phyloP scores from a whole-genome alignment of 495 filamentous ascomycete species.

The Astrothelium subdiscretum region DNA sequence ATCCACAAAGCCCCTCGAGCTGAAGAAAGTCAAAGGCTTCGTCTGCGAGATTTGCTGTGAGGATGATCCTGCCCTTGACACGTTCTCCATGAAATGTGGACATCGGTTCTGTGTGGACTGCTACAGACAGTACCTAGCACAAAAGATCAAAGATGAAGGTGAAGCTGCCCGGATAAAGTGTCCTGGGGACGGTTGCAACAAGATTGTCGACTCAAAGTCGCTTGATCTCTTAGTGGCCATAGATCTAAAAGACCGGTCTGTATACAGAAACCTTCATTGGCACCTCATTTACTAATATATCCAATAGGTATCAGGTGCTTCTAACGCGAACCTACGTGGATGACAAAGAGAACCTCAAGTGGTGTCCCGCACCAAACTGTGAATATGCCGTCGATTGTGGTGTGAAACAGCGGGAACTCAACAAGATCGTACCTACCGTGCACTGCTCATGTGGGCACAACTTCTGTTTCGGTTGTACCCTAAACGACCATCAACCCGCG shows the following conservation, averaged over 20 bases:
- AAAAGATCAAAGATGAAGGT: slow-evolving; percentile 90
- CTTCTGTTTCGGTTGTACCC: slow-evolving; percentile 95
- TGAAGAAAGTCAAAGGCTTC: slow-evolving; percentile 64
- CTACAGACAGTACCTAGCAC: slow-evolving; percentile 77
- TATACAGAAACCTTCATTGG: neutral
- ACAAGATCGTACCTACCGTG: slow-evolving; percentile 79
- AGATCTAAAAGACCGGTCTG: slow-evolving; percentile 57
- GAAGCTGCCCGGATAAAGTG: slow-evolving; percentile 93
- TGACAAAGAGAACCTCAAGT: slow-evolving; percentile 86
- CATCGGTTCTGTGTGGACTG: slow-evolving; percentile 94
- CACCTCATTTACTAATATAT: slow-evolving; percentile 4
- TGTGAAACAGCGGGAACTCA: slow-evolving; percentile 74
- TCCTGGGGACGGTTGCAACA: slow-evolving; percentile 73
- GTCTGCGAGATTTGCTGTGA: slow-evolving; percentile 94
- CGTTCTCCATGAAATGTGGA: slow-evolving; percentile 89
- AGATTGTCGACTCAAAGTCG: slow-evolving; percentile 84
- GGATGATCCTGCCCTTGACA: slow-evolving; percentile 64
- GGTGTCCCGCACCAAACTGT: slow-evolving; percentile 96
- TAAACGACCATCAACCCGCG: slow-evolving; percentile 84
- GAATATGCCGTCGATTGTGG: slow-evolving; percentile 80
- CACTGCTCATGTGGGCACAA: slow-evolving; percentile 67
- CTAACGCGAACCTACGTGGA: slow-evolving; percentile 93
- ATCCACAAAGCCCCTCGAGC: slow-evolving; percentile 52
- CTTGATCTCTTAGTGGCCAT: slow-evolving; percentile 68
- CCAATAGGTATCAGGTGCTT: slow-evolving; percentile 62